These are phyloP conservation scores for Sisymbrium altissimum DNA, from an alignment of 345 rosid genomes.

Conservation along the genomic window DNA sequence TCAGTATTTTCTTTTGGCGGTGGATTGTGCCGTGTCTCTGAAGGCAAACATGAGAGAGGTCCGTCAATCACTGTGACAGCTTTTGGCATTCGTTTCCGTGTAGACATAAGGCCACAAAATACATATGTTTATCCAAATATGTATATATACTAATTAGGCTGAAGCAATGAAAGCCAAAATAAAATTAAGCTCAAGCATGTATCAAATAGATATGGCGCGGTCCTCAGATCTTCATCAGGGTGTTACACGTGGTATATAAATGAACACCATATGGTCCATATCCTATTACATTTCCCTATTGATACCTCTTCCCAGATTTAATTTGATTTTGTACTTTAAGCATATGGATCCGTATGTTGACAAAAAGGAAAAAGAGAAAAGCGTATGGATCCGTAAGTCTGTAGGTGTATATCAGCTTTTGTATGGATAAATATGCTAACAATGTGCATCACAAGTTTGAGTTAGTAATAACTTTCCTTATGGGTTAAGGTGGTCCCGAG, in stretches of 20 bases:
- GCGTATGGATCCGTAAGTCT: not conserved
- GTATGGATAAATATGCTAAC: not conserved
- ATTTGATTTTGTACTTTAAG: not conserved
- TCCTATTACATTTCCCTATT: not conserved
- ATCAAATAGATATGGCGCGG: not conserved
- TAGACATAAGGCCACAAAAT: slow-evolving; percentile 14
- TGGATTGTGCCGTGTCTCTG: slow-evolving; percentile 29
- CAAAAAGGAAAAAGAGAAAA: not conserved
- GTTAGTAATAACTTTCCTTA: not conserved
- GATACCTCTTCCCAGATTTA: not conserved
- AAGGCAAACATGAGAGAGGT: slow-evolving; percentile 24
- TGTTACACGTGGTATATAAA: slow-evolving; percentile 7
- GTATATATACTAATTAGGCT: not conserved
- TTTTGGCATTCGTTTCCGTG: slow-evolving; percentile 1
- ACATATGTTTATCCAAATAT: not conserved
- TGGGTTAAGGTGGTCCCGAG: not conserved
- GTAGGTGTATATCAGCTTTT: not conserved
- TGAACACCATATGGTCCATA: slow-evolving; percentile 13
- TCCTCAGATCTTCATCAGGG: not conserved
- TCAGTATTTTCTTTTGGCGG: slow-evolving; percentile 12
- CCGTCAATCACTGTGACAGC: not conserved
- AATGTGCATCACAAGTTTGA: not conserved
- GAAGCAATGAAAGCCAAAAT: not conserved
- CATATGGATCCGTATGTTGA: not conserved
- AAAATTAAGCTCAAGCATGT: not conserved